phyloP scores from a whole-genome alignment of 345 rosid genomes.

The Aurinia saxatilis region DNA sequence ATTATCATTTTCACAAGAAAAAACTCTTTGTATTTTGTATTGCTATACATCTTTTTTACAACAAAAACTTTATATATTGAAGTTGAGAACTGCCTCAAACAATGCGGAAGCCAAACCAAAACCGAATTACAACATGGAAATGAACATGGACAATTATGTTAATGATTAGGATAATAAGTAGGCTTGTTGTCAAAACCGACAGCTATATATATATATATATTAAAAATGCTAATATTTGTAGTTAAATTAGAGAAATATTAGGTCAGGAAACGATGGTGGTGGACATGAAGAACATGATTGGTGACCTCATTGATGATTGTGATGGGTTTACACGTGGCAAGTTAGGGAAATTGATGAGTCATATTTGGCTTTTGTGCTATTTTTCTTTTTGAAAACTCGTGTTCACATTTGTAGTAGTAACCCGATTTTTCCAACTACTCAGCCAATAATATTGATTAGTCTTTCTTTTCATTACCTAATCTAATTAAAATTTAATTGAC shows the following conservation, averaged over 20 bases:
- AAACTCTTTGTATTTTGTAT: no score
- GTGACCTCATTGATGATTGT: conserved; percentile 12
- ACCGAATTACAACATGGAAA: no score
- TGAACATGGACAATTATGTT: no score
- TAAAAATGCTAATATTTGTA: not conserved
- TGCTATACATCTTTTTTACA: no score
- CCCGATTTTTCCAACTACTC: not conserved
- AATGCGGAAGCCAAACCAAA: no score
- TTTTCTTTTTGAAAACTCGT: not conserved
- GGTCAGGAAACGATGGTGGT: not conserved
- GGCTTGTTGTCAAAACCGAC: not conserved
- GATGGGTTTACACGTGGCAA: not conserved
- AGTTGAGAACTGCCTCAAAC: no score
- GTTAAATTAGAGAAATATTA: not conserved
- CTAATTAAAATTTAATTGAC: not conserved
- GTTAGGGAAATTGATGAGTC: conserved; percentile 1
- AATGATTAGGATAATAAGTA: not conserved
- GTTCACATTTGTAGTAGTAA: conserved; percentile 11
- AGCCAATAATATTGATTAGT: conserved; percentile 10
- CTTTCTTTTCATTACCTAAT: not conserved
- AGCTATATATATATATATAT: not conserved
- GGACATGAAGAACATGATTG: not conserved
- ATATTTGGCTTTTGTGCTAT: not conserved
- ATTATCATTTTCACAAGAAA: not conserved
- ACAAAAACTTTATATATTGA: no score